These are phyloP conservation scores for Rhizomucor pusillus DNA, from an alignment of 371 early-diverging fungal species.

Conservation along the genomic window DNA sequence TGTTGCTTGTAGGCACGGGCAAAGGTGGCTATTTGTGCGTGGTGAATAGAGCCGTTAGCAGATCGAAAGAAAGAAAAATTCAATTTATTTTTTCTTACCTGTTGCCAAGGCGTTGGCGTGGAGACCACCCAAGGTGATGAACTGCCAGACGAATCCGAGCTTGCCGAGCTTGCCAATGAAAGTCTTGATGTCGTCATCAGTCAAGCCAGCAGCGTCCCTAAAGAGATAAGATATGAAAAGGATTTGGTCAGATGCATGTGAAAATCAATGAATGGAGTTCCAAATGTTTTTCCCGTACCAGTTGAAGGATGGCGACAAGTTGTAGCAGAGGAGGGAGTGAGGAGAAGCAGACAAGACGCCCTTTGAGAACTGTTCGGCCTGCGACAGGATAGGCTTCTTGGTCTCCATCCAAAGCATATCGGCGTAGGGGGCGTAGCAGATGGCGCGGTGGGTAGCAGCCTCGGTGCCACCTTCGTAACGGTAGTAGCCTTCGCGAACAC, in stretches of 20 bases:
- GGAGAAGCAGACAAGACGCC: conserved; percentile 75
- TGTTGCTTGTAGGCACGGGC: conserved; percentile 85
- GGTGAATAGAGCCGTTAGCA: conserved; percentile 7
- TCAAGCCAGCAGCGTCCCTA: conserved; percentile 86
- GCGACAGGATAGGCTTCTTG: conserved; percentile 86
- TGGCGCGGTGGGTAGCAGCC: conserved; percentile 85
- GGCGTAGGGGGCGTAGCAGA: conserved; percentile 89
- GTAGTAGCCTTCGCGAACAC: conserved; percentile 96
- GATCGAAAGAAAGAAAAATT: background rate
- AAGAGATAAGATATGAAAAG: background rate
- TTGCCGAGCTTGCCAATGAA: conserved; percentile 82
- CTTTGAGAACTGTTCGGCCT: conserved; percentile 89
- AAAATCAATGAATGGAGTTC: background rate
- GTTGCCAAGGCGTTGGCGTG: conserved; percentile 86
- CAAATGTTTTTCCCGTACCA: conserved; percentile 48
- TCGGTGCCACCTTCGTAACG: conserved; percentile 95
- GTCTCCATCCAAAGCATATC: conserved; percentile 99
- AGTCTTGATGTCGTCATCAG: conserved; percentile 81
- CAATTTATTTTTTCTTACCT: conserved; percentile 28
- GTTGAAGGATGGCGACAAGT: conserved; percentile 98
- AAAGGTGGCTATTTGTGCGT: conserved; percentile 67
- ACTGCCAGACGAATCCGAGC: conserved; percentile 97
- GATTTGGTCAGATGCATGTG: background rate
- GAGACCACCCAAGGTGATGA: conserved; percentile 98
- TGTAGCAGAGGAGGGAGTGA: conserved; percentile 83